Percentiles rank a stretch among this genome's conserved stretches.
Evolutionary conservation across 345 rosid genomes (phyloP).

Genomic region (Salix udensis): DNA sequence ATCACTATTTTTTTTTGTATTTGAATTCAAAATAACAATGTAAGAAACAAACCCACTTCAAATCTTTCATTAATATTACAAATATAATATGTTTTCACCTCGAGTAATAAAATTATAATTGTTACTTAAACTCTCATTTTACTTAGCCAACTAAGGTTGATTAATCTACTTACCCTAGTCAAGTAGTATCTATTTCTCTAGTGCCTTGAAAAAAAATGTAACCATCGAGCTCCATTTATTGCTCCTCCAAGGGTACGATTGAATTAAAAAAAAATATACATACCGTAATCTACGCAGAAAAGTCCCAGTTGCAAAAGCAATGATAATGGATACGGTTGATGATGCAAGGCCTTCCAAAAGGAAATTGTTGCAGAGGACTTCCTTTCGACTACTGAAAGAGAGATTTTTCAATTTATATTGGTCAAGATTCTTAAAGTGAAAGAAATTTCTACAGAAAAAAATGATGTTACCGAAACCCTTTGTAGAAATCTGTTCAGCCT

Average conservation of each 20-base stretch:
- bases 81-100: background rate
- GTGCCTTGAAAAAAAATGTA: background rate
- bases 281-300: slow-evolving; percentile 20
- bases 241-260: background rate
- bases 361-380: slow-evolving; percentile 24
- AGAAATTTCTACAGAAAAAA: slow-evolving; percentile 19
- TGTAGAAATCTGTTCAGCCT: slow-evolving; percentile 40
- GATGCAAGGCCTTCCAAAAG: slow-evolving; percentile 13
- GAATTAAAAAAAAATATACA: background rate
- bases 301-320: slow-evolving; percentile 24
- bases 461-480: slow-evolving; percentile 17
- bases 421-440: slow-evolving; percentile 41
- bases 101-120: background rate
- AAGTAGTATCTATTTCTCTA: background rate
- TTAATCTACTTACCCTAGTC: background rate
- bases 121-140: background rate
- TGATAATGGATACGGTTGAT: background rate
- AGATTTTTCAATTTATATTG: slow-evolving; percentile 33
- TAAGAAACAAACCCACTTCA: background rate
- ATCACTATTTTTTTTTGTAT: background rate
- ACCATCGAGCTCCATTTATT: background rate
- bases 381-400: slow-evolving; percentile 1
- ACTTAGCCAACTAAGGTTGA: background rate
- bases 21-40: background rate
- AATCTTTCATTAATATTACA: background rate